Evolutionary conservation across 352 stramenopile genomes (phyloP).

Genomic region (Phytopythium aichiense): DNA sequence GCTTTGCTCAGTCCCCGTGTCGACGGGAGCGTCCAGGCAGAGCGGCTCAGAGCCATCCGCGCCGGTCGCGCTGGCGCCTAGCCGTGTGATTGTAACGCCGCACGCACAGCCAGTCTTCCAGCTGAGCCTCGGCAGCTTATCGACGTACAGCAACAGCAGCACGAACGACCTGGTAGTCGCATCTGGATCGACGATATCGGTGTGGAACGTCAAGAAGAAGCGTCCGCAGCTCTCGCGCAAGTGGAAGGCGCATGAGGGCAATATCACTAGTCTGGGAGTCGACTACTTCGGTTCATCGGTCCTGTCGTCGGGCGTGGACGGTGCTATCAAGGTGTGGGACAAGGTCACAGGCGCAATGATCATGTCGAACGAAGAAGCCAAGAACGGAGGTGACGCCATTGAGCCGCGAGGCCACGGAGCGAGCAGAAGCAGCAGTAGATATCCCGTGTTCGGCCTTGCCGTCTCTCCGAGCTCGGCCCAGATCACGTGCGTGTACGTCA

Average conservation of each 20-base stretch:
- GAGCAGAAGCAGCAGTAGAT: conserved; percentile 26
- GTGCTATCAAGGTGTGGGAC: conserved; percentile 59
- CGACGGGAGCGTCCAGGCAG: conserved; percentile 8
- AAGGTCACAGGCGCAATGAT: conserved; percentile 31
- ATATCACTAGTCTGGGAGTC: conserved; percentile 53
- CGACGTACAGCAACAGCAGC: conserved; percentile 47
- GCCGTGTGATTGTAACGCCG: conserved; percentile 51
- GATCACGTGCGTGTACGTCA: conserved; percentile 61
- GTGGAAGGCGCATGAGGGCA: conserved; percentile 70
- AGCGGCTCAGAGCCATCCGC: conserved; percentile 9
- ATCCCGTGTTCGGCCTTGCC: conserved; percentile 66
- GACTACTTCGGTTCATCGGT: conserved; percentile 67
- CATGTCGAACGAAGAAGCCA: conserved; percentile 10
- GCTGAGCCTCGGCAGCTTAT: conserved; percentile 43
- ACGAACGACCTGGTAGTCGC: conserved; percentile 54
- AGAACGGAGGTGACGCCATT: not conserved
- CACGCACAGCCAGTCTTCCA: conserved; percentile 58
- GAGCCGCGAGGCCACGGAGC: not conserved
- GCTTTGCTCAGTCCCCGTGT: conserved; percentile 34
- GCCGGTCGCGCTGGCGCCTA: conserved; percentile 11
- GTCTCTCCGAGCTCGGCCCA: conserved; percentile 72
- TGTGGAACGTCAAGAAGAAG: conserved; percentile 68
- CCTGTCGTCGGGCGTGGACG: conserved; percentile 59
- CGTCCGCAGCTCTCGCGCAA: conserved; percentile 19
- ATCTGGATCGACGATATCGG: conserved; percentile 60